phyloP scores from a whole-genome alignment of 1,139 yeast genomes.

The Suhomyces taliae region DNA sequence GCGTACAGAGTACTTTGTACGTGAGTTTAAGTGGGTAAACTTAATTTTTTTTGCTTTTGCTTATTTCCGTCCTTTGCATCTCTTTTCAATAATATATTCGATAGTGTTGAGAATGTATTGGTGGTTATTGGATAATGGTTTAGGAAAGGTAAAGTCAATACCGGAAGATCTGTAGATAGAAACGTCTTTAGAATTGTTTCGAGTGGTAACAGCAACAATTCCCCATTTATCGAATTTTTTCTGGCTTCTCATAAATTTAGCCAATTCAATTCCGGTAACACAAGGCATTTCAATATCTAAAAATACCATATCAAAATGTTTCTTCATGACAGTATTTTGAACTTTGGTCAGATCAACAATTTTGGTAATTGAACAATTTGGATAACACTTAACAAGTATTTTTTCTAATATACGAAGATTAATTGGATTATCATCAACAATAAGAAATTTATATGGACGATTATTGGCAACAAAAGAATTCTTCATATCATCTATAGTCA shows the following conservation, averaged over 20 bases:
- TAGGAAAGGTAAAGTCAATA: slow-evolving; percentile 43
- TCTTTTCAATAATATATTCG: slow-evolving; percentile 16
- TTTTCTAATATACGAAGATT: slow-evolving; percentile 40
- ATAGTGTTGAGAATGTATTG: slow-evolving; percentile 19
- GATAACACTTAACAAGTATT: slow-evolving; percentile 36
- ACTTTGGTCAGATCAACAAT: slow-evolving; percentile 36
- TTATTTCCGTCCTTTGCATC: slow-evolving; percentile 2
- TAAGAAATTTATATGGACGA: slow-evolving; percentile 29
- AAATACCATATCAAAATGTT: slow-evolving; percentile 36
- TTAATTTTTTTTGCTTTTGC: background rate
- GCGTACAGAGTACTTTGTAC: no score
- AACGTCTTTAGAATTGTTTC: slow-evolving; percentile 29
- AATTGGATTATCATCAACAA: slow-evolving; percentile 47
- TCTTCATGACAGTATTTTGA: slow-evolving; percentile 19
- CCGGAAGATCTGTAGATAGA: slow-evolving; percentile 34
- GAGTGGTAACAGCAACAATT: slow-evolving; percentile 46
- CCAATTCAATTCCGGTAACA: slow-evolving; percentile 44
- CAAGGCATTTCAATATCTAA: slow-evolving; percentile 51
- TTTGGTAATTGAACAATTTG: slow-evolving; percentile 29
- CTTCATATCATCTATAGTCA: background rate
- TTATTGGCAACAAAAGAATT: slow-evolving; percentile 19
- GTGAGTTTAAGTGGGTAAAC: no score
- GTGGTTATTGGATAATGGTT: slow-evolving; percentile 36
- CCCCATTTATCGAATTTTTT: slow-evolving; percentile 23
- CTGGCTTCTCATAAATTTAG: slow-evolving; percentile 26